phyloP scores from a whole-genome alignment of 139 green algal genomes.

The Chlamydomonas asymmetrica region DNA sequence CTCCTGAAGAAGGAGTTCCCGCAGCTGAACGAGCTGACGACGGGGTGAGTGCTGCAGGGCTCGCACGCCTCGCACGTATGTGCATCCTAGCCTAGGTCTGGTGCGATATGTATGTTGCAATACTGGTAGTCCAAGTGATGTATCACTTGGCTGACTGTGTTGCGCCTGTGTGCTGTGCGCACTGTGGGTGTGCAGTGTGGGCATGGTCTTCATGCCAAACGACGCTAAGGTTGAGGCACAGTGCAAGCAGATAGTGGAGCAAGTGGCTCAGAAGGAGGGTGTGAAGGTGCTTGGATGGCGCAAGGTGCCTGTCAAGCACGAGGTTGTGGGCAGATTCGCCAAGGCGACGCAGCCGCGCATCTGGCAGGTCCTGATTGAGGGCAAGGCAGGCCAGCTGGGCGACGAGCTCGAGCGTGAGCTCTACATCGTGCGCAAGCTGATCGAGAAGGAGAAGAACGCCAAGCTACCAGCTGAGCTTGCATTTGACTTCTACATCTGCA shows the following conservation, averaged over 20 bases:
- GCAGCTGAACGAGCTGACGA: constrained; percentile 62
- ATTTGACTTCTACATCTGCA: constrained; percentile 90
- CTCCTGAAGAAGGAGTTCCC: constrained; percentile 82
- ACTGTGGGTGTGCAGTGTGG: constrained; percentile 69
- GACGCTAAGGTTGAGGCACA: constrained; percentile 76
- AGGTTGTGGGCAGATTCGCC: constrained; percentile 87
- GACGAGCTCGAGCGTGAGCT: constrained; percentile 95
- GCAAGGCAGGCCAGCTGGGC: constrained; percentile 44
- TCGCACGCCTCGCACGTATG: too few species aligned
- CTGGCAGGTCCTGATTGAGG: constrained; percentile 78
- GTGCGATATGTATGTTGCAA: too few species aligned
- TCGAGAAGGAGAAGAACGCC: constrained; percentile 80
- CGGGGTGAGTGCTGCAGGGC: constrained; percentile 73
- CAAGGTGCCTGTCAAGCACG: constrained; percentile 86
- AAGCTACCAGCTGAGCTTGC: constrained; percentile 48
- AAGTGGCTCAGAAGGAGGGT: constrained; percentile 69
- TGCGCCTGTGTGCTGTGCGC: background rate
- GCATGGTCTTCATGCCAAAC: constrained; percentile 97
- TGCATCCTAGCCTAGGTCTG: too few species aligned
- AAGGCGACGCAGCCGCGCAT: constrained; percentile 89
- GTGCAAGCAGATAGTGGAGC: constrained; percentile 74
- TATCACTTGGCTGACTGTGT: too few species aligned
- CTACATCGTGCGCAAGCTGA: constrained; percentile 91
- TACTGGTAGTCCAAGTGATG: too few species aligned
- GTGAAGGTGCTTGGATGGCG: constrained; percentile 91